Base-by-base conservation (phyloP, 345 rosid genomes). In the Salix brachista region DNA sequence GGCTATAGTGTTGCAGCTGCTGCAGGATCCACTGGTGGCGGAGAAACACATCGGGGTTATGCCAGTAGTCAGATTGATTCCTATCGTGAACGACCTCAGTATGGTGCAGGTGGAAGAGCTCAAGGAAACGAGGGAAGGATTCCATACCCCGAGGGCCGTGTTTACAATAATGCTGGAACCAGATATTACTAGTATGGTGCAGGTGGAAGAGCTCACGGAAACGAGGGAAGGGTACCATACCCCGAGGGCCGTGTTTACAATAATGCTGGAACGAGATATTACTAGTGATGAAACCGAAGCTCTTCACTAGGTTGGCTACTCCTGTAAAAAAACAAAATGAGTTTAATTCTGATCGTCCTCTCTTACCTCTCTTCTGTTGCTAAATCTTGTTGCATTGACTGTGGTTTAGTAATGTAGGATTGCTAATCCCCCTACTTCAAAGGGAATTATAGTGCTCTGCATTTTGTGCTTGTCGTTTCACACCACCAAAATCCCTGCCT, bases 201-300 rank as follows among this genome's bases (percentile, higher is more conserved):
- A 54, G 66, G 72, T 50, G 69, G 69, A n/a, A 65, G 76, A 26
- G 36, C 69, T 32, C 61, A 56, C 58, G 76, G 65, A 60, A 12
- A 68, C 1, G 74, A 80, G 17, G 74, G 64, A 44, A 80, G 83
- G 65, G 65, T 80, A 44, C 73, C 80, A 10, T 80, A 71, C 34
- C 77, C 73, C 0, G 71, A 66, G 61, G 80, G 80, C 39, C 70
- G 70, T 65, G 73, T 72, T 66, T 76, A 80, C 66, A 58, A 64
- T 18, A 76, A 71, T 71, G 58, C 42, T 2, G 75, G 70, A 41
- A 42, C 76, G 21, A 48, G 71, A n/a, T 60, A 71, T 67, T 62
- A 60, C 54, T 64, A 70, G 44, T 46, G 65, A 54, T 25, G 0
- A 10, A 44, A 65, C 16, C 26, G 34, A 12, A 52, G 34, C 62